A percentile compares a stretch with the other conserved stretches of the same genome.
phyloP scores from a whole-genome alignment of 306 rosid species.

The Ormosia emarginata region DNA sequence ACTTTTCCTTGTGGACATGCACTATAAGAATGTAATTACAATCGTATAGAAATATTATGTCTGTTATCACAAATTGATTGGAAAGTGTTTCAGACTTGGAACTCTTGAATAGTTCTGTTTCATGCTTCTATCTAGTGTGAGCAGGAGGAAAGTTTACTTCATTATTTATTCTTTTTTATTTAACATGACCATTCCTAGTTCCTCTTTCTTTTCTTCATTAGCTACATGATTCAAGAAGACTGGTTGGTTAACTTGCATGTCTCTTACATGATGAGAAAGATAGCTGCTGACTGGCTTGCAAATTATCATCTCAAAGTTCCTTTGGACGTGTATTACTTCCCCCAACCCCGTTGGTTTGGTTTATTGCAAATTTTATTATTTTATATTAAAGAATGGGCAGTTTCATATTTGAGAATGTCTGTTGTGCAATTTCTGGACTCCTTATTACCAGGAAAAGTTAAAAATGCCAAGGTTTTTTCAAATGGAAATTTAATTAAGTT shows the following conservation, averaged over 20 bases:
- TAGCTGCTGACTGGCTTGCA: not conserved
- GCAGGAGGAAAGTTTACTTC: not conserved
- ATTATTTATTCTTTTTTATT: not conserved
- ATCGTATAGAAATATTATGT: not conserved
- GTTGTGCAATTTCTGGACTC: not conserved
- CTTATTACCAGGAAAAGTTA: not conserved
- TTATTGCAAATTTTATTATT: not conserved
- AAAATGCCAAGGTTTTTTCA: not conserved
- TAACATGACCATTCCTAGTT: not conserved
- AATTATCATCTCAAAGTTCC: not conserved
- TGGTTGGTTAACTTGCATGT: not conserved
- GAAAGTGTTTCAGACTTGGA: not conserved
- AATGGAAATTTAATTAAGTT: not conserved
- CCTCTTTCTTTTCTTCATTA: not conserved
- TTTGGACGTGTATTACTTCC: not conserved
- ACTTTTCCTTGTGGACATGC: not conserved
- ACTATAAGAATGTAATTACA: not conserved
- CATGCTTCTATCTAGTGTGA: not conserved
- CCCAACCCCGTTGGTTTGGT: not conserved
- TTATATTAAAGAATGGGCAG: not conserved
- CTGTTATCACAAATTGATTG: not conserved
- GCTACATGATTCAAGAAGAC: not conserved
- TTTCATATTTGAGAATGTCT: not conserved
- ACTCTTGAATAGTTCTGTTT: not conserved
- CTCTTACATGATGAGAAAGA: not conserved